phyloP scores from a whole-genome alignment of 768 basidiomycete genomes.

The Mycena epipterygia region DNA sequence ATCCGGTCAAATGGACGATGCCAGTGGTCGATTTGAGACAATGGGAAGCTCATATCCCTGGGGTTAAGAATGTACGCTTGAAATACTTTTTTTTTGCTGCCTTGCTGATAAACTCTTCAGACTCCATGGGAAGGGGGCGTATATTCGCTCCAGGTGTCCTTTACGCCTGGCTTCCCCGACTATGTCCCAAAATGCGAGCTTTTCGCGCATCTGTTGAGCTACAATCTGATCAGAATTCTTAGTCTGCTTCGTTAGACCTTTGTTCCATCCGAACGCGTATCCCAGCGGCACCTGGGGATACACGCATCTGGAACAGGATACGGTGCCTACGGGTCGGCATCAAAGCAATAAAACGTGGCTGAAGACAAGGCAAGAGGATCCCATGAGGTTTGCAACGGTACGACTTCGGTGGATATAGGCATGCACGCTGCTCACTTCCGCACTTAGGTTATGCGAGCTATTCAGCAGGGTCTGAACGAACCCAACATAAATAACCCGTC shows the following conservation, averaged over 20 bases:
- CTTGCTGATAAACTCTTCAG: not conserved
- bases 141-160: constrained; percentile 2
- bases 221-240: not conserved
- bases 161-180: not conserved
- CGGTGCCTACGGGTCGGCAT: no score
- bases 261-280: constrained; percentile 18
- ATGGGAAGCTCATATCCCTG: constrained; percentile 24
- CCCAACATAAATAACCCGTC: not conserved
- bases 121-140: constrained; percentile 24
- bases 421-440: not conserved
- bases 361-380: constrained; percentile 7
- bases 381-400: constrained; percentile 13
- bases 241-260: constrained; percentile 12
- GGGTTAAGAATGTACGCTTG: not conserved
- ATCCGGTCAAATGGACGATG: constrained; percentile 24
- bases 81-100: not conserved
- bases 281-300: constrained; percentile 14
- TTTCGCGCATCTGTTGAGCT: not conserved
- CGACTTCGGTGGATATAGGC: not conserved
- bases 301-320: not conserved
- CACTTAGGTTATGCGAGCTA: not conserved
- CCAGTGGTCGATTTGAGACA: constrained; percentile 22
- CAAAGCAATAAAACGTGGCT: not conserved
- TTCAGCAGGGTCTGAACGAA: constrained; percentile 1
- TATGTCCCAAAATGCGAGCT: not conserved